Evolutionary conservation across 2,329 filamentous ascomycete genomes (phyloP).

Genomic region (Aspergillus versicolor): DNA sequence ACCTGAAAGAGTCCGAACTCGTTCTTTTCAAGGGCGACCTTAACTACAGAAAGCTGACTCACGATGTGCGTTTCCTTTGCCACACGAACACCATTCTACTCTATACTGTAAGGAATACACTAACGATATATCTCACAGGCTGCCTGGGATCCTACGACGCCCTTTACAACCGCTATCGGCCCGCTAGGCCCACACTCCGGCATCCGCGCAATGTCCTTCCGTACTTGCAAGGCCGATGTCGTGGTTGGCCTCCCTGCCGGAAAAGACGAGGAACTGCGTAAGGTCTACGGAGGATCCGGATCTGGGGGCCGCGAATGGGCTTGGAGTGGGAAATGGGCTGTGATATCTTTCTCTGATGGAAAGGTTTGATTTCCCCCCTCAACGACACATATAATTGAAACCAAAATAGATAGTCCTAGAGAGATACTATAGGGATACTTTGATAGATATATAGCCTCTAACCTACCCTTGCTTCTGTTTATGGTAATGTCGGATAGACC

Average conservation of each 20-base stretch:
- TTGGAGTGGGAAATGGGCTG: constrained; percentile 94
- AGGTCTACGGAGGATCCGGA: constrained; percentile 68
- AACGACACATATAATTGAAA: not conserved
- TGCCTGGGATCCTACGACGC: constrained; percentile 81
- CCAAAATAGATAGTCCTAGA: not conserved
- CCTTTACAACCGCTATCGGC: constrained; percentile 80
- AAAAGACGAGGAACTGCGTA: constrained; percentile 75
- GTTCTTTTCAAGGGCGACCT: constrained; percentile 97
- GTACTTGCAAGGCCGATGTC: constrained; percentile 95
- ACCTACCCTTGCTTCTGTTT: no score
- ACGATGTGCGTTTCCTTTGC: constrained; percentile 65
- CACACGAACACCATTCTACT: no score
- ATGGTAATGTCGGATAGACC: no score
- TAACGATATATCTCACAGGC: constrained; percentile 49
- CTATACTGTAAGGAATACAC: not conserved
- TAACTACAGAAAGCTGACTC: constrained; percentile 91
- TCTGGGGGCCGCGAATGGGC: constrained; percentile 77
- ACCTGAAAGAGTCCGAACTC: constrained; percentile 78
- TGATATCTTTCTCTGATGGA: constrained; percentile 79
- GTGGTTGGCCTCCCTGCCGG: constrained; percentile 83
- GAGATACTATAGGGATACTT: no score
- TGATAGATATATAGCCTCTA: no score
- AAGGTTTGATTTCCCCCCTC: constrained; percentile 41
- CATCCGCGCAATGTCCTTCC: constrained; percentile 78
- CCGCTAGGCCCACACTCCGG: constrained; percentile 79